phyloP scores from a whole-genome alignment of 1,284 basidiomycete genomes.

The Sanghuangporus weigelae region DNA sequence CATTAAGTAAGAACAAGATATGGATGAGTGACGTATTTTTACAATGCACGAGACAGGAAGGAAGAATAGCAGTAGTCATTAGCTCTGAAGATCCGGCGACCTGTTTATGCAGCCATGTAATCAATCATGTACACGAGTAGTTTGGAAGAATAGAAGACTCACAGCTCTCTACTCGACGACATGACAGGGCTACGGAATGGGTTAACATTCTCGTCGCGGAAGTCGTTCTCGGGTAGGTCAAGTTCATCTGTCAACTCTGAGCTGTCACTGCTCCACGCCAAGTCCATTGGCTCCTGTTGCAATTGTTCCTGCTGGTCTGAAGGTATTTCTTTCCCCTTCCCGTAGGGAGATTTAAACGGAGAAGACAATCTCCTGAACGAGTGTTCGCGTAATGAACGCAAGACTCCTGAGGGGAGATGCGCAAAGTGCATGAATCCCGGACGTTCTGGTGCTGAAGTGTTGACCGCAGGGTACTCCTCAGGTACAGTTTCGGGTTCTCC shows the following conservation, averaged over 20 bases:
- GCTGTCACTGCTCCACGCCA: constrained; percentile 60
- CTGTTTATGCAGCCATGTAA: not conserved
- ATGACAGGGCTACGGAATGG: not conserved
- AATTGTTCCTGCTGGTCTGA: constrained; percentile 28
- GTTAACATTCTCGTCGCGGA: not conserved
- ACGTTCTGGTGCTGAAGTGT: constrained; percentile 21
- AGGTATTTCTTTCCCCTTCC: constrained; percentile 24
- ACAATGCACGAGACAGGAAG: not conserved
- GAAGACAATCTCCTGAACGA: constrained; percentile 47
- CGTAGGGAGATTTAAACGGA: constrained; percentile 37
- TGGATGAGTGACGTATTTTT: not conserved
- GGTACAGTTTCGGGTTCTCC: constrained; percentile 19
- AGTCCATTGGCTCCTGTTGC: constrained; percentile 26
- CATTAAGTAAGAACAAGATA: not conserved
- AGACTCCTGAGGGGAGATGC: constrained; percentile 26
- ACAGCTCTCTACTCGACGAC: constrained; percentile 14
- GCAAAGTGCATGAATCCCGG: constrained; percentile 17
- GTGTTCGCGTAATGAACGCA: constrained; percentile 43
- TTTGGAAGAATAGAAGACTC: not conserved
- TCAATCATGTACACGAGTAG: not conserved
- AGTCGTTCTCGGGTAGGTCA: constrained; percentile 6
- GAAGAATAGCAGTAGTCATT: not conserved
- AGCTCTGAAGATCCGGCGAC: not conserved
- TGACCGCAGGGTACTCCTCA: constrained; percentile 5
- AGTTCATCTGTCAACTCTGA: constrained; percentile 36